Evolutionary conservation across 768 basidiomycete genomes (phyloP), one percentile per base, ranked within the genome.

Genomic region (Rhodocollybia butyracea): DNA sequence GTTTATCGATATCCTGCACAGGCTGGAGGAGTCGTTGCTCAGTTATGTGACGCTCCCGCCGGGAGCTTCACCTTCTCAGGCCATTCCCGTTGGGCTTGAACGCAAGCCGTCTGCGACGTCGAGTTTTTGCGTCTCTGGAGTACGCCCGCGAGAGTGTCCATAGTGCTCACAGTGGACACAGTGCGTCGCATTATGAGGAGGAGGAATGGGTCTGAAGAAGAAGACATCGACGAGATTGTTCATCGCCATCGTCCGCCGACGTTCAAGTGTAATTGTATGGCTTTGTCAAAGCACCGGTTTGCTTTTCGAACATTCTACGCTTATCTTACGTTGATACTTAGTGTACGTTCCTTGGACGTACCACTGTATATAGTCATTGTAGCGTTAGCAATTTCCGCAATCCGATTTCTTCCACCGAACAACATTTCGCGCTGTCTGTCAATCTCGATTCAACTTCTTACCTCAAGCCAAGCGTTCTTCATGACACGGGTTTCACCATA

Each of bases 21-120:
- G 79, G 59, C 86, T 85, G 24, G 68, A 84, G 3, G 84, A 86
- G 65, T 68, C 81, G 0, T 70, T 86, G 21, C 86, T 86, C 10
- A 78, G 83, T 22, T 85, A 87, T 59, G 78, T 75, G 5, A 60
- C 51, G 15, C 77, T 45, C 71, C 67, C 51, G 67, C 76, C n/a
- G n/a, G n/a, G n/a, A n/a, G n/a, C 30, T 57, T 59, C 10, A 42
- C 61, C 15, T 60, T 60, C 19, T 55, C 54, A 42, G 52, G 43
- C 31, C 17, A 52, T 21, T 54, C 46, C 56, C 15, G 39, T 56
- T n/a, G 39, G 51, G 3, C 41, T 38, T 43, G 47, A 29, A 43
- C 27, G 56, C 31, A 51, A 45, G 7, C 39, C 21, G 19, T 58
- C 57, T 31, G 41, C 32, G 7, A 57, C 58, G n/a, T 61, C 60